Conservation (phyloP, 805 yeast genomes). For the Wickerhamia fluorescens region DNA sequence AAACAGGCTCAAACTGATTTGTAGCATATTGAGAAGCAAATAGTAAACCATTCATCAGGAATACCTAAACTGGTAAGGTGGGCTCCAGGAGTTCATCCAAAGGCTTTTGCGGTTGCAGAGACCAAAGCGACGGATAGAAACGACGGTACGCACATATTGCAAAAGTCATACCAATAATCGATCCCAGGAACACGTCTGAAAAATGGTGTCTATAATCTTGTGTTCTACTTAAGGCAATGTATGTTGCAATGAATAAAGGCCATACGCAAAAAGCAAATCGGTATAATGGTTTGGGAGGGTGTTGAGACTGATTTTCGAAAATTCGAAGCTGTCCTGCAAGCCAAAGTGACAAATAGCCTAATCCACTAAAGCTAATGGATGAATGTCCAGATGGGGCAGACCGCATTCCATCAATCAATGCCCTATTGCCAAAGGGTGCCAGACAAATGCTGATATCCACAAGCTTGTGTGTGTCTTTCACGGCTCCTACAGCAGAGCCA, state of each 20-base stretch:
- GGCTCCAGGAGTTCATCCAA: too few species aligned
- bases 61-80: too few species aligned
- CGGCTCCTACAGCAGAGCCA: conserved; percentile 22
- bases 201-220: conserved; percentile 34
- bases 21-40: too few species aligned
- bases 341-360: conserved; percentile 28
- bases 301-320: conserved; percentile 2
- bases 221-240: conserved; percentile 25
- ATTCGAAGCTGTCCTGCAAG: conserved; percentile 20
- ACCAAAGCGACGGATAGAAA: conserved; percentile 6
- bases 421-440: conserved; percentile 21
- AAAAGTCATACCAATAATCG: conserved; percentile 16
- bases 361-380: conserved; percentile 27
- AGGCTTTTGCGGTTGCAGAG: conserved; percentile 6
- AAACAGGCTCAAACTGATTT: too few species aligned
- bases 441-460: conserved; percentile 29
- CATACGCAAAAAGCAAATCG: conserved; percentile 10
- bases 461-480: conserved; percentile 12
- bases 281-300: conserved; percentile 11
- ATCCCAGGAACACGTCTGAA: conserved; percentile 24
- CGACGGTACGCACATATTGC: conserved; percentile 9
- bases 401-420: conserved; percentile 30
- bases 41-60: too few species aligned
- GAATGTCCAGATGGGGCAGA: conserved; percentile 38
- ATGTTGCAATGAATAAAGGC: conserved; percentile 22